Percentiles rank a stretch among this genome's conserved stretches.
phyloP scores from a whole-genome alignment of 2,329 filamentous ascomycete species.

The Ceratocystis destructans region DNA sequence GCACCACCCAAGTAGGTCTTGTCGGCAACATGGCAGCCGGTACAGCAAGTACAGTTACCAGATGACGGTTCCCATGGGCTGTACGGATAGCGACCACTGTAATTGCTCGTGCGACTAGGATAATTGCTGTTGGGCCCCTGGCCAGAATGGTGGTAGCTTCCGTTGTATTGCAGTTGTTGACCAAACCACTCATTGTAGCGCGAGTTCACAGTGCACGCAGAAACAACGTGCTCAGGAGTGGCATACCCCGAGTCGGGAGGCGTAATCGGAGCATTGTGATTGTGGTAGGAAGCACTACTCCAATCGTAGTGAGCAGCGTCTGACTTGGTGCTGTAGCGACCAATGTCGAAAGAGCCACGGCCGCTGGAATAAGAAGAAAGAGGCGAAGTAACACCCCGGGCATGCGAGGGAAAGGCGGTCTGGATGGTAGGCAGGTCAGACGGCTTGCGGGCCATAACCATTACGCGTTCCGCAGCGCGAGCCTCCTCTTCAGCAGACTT shows the following conservation, averaged over 20 bases:
- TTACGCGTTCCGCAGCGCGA: conserved; percentile 16
- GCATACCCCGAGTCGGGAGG: conserved; percentile 49
- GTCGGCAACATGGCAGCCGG: conserved; percentile 33
- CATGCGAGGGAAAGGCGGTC: conserved; percentile 21
- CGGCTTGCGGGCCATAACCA: conserved; percentile 34
- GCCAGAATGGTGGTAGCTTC: conserved; percentile 30
- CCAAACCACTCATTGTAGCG: conserved; percentile 47
- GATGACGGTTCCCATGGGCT: conserved; percentile 39
- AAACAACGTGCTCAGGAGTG: conserved; percentile 45
- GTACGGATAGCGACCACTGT: conserved; percentile 34
- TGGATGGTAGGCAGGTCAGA: conserved; percentile 37
- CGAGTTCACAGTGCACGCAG: conserved; percentile 40
- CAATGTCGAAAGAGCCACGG: conserved; percentile 23
- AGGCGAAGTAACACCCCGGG: conserved; percentile 21
- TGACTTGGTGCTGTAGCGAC: conserved; percentile 28
- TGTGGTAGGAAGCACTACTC: conserved; percentile 17
- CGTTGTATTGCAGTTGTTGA: conserved; percentile 32
- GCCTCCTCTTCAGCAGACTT: conserved; percentile 33
- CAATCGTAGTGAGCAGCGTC: conserved; percentile 19
- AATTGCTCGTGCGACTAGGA: conserved; percentile 30
- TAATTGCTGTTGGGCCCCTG: conserved; percentile 25
- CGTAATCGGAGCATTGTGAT: conserved; percentile 34
- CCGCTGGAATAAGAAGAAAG: conserved; percentile 26
- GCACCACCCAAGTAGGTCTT: conserved; percentile 33
- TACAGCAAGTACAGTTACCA: conserved; percentile 36